phyloP scores from a whole-genome alignment of 352 stramenopile genomes.

The Pythium biforme region DNA sequence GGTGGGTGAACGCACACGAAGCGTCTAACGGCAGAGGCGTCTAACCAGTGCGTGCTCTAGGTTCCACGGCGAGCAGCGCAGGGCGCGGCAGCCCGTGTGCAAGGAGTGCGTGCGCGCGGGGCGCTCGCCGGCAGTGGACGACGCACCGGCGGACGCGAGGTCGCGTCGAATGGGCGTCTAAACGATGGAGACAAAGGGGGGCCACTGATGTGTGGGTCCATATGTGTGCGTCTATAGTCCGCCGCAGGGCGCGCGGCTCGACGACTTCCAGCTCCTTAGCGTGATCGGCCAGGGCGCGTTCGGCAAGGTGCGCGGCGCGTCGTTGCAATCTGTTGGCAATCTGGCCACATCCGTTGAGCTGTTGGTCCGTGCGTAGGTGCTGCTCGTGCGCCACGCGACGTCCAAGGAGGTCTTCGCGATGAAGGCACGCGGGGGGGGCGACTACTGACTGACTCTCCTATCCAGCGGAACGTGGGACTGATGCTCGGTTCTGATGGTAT shows the following conservation, averaged over 20 bases:
- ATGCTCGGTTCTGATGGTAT: neutral
- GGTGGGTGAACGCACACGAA: neutral
- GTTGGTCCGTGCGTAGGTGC: conserved; percentile 33
- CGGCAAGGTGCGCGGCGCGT: conserved; percentile 49
- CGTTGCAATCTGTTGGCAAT: too few species aligned
- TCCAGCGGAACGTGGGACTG: too few species aligned
- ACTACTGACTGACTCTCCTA: too few species aligned
- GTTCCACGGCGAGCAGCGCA: conserved; percentile 29
- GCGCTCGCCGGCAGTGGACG: conserved; percentile 12
- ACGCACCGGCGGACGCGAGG: conserved; percentile 1
- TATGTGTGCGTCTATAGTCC: conserved; percentile 3
- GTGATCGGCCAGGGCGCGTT: conserved; percentile 93
- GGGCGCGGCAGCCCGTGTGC: conserved; percentile 49
- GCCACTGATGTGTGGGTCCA: too few species aligned
- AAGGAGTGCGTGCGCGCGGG: conserved; percentile 71
- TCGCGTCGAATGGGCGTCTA: neutral
- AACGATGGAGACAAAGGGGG: neutral
- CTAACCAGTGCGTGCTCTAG: conserved; percentile 2
- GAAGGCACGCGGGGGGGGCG: conserved; percentile 66
- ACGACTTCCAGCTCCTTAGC: conserved; percentile 97
- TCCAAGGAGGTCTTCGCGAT: conserved; percentile 71
- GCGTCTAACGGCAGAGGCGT: neutral
- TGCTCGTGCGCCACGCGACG: conserved; percentile 66
- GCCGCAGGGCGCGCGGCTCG: conserved; percentile 46
- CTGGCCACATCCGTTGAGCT: too few species aligned